A percentile compares a stretch with the other conserved stretches of the same genome.
These are phyloP conservation scores for Aspergillus amoenus DNA, from an alignment of 2,329 filamentous ascomycete genomes.

Conservation along the genomic window DNA sequence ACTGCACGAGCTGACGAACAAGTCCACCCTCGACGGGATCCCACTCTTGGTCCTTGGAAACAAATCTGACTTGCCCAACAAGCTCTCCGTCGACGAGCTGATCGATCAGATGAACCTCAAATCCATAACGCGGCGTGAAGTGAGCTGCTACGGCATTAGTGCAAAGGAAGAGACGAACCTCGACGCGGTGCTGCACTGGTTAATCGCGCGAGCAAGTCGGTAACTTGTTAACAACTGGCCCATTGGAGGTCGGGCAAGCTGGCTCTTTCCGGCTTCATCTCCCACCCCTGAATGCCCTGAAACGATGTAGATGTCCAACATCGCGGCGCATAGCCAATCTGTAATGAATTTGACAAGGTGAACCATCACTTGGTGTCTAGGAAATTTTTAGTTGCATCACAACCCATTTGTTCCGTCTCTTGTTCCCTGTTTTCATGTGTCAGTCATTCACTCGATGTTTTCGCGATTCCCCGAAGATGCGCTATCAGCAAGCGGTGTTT, in stretches of 20 bases:
- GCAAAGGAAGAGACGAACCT: constrained; percentile 99
- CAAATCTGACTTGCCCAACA: constrained; percentile 92
- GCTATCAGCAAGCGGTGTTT: neutral
- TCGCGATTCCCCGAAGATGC: constrained; percentile 1
- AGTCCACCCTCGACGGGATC: constrained; percentile 81
- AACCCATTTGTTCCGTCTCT: neutral
- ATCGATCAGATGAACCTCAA: constrained; percentile 92
- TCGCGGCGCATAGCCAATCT: constrained; percentile 39
- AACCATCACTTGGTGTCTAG: constrained; percentile 17
- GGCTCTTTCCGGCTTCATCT: constrained; percentile 13
- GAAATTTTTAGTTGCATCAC: constrained; percentile 8
- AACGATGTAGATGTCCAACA: constrained; percentile 18
- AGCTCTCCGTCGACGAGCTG: constrained; percentile 88
- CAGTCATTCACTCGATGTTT: constrained; percentile 4
- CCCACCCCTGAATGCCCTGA: neutral
- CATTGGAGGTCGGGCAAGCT: neutral
- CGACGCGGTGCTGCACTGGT: constrained; percentile 92
- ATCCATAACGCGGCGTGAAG: constrained; percentile 84
- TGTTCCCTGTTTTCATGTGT: neutral
- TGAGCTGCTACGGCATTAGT: constrained; percentile 98
- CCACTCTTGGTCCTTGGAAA: constrained; percentile 93
- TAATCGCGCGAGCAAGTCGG: constrained; percentile 83
- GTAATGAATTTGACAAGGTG: constrained; percentile 54
- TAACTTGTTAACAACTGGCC: constrained; percentile 40
- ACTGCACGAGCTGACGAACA: constrained; percentile 82